A percentile compares a stretch with the other conserved stretches of the same genome.
Conservation (phyloP, 768 basidiomycete species). For the Tylopilus subfusipes region DNA sequence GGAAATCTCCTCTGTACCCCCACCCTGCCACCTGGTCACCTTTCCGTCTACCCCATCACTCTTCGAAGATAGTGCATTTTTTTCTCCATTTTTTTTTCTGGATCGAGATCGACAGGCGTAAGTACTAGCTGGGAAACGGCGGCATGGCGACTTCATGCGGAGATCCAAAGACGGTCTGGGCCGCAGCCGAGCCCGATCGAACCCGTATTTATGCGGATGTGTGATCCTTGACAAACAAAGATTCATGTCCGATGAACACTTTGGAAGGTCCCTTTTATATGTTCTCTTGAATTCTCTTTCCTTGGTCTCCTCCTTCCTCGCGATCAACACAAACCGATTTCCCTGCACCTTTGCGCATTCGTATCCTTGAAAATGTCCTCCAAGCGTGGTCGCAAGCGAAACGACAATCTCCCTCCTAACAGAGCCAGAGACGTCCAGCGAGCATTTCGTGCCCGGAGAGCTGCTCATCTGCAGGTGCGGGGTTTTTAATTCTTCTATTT, state of each 20-base stretch:
- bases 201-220: constrained; percentile 34
- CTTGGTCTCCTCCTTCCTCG: constrained; percentile 30
- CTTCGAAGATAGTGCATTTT: not conserved
- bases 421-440: constrained; percentile 86
- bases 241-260: constrained; percentile 33
- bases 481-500: constrained; percentile 35
- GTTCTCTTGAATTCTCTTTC: constrained; percentile 36
- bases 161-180: constrained; percentile 35
- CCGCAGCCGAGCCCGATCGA: constrained; percentile 38
- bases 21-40: too few relatives aligned
- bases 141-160: constrained; percentile 31
- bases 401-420: constrained; percentile 57
- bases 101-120: constrained; percentile 25
- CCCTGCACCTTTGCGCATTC: constrained; percentile 6
- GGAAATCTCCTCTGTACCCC: constrained; percentile 1
- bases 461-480: constrained; percentile 78
- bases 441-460: constrained; percentile 84
- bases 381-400: constrained; percentile 81
- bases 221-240: constrained; percentile 35
- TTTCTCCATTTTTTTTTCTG: not conserved
- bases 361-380: constrained; percentile 58
- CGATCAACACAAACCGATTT: constrained; percentile 25
- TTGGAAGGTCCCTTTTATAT: constrained; percentile 38
- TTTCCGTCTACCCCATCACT: too few relatives aligned
- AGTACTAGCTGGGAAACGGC: constrained; percentile 19